phyloP scores from a whole-genome alignment of 345 rosid genomes.

The Aquilaria yunnanensis region DNA sequence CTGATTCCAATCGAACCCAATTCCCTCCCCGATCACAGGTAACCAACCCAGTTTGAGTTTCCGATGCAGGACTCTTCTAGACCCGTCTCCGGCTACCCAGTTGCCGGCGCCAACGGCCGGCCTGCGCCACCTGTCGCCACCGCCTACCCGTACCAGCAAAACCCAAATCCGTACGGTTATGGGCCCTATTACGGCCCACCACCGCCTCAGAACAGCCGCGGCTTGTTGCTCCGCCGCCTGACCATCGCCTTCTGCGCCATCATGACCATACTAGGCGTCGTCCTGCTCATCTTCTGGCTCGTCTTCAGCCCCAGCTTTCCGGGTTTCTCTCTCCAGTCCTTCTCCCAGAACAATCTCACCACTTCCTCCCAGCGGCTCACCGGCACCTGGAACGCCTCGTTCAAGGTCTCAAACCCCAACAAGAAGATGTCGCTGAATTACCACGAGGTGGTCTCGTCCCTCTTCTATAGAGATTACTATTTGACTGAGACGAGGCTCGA shows the following conservation, averaged over 20 bases:
- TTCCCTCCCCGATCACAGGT: too few species aligned
- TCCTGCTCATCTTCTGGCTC: constrained; percentile 58
- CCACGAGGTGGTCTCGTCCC: constrained; percentile 12
- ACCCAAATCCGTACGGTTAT: constrained; percentile 12
- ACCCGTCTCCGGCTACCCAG: constrained; percentile 56
- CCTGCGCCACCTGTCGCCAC: constrained; percentile 6
- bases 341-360: constrained; percentile 56
- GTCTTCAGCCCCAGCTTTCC: constrained; percentile 72
- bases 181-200: constrained; percentile 27
- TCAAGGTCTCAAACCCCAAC: constrained; percentile 61
- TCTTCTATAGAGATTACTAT: constrained; percentile 20
- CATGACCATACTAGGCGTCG: constrained; percentile 34
- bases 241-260: constrained; percentile 19
- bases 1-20: too few species aligned
- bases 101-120: constrained; percentile 40
- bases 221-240: constrained; percentile 43
- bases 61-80: constrained; percentile 36
- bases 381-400: constrained; percentile 49
- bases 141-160: constrained; percentile 42
- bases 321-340: constrained; percentile 35
- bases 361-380: constrained; percentile 30
- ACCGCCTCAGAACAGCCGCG: constrained; percentile 31
- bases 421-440: constrained; percentile 55
- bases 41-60: too few species aligned
- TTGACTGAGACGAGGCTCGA: constrained; percentile 39